Conservation (phyloP, 2,329 filamentous ascomycete species). For the Claviceps sp. region DNA sequence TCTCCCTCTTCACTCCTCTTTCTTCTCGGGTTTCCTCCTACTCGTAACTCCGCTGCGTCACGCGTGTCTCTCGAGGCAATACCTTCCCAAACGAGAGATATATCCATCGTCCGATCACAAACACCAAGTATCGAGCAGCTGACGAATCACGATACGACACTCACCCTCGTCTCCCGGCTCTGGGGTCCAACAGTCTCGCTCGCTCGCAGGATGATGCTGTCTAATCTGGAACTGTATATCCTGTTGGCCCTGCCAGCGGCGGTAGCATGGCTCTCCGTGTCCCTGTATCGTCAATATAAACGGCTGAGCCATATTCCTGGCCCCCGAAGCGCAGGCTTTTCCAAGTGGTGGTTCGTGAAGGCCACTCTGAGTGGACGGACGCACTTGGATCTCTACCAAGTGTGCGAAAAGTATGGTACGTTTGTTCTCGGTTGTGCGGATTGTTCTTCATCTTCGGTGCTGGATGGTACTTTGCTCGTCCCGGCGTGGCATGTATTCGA, state of each 20-base stretch:
- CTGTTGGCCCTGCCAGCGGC: slow-evolving; percentile 3
- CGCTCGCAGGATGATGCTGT: neutral
- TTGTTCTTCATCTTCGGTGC: too few species aligned
- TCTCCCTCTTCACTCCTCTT: neutral
- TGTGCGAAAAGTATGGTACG: slow-evolving; percentile 22
- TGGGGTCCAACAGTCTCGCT: neutral
- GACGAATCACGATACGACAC: neutral
- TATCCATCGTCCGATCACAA: too few species aligned
- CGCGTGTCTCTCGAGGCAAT: neutral
- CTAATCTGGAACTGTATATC: neutral
- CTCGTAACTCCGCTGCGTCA: neutral
- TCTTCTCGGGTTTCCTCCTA: neutral
- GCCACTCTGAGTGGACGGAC: slow-evolving; percentile 18
- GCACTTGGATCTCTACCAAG: slow-evolving; percentile 23
- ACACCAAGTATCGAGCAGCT: neutral
- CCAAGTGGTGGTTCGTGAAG: slow-evolving; percentile 25
- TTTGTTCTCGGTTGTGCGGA: neutral
- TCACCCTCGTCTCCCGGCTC: neutral
- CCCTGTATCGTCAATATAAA: slow-evolving; percentile 15
- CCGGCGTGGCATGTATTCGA: too few species aligned
- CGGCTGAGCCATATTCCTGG: slow-evolving; percentile 28
- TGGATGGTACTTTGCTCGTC: too few species aligned
- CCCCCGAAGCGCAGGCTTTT: slow-evolving; percentile 23
- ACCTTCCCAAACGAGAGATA: too few species aligned
- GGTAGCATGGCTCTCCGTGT: slow-evolving; percentile 6